Conservation (phyloP, 108 stramenopile genomes). For the Skeletonema grethae region DNA sequence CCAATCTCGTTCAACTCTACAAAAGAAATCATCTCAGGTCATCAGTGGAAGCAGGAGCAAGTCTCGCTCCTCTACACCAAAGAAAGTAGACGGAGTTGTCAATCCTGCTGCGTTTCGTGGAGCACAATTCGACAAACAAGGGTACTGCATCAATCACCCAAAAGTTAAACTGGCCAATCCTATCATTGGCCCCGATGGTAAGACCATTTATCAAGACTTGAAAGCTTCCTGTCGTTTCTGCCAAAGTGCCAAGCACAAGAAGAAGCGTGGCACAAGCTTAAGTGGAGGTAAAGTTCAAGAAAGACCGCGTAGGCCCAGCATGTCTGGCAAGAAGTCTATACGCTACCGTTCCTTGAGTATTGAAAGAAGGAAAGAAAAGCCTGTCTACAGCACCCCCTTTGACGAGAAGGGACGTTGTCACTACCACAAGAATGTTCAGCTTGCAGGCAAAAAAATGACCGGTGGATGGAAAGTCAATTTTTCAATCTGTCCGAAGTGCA, state of each 20-base stretch:
- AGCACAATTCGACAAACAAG: constrained; percentile 32
- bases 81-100: not conserved
- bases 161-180: constrained; percentile 25
- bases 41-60: not conserved
- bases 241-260: constrained; percentile 28
- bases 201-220: constrained; percentile 30
- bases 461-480: constrained; percentile 40
- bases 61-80: not conserved
- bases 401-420: constrained; percentile 48
- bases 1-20: not conserved
- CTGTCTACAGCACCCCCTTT: constrained; percentile 37
- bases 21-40: not conserved
- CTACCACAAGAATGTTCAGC: constrained; percentile 39
- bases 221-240: constrained; percentile 30
- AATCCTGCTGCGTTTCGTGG: constrained; percentile 25
- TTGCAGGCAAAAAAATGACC: constrained; percentile 41
- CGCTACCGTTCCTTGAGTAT: not conserved
- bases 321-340: not conserved
- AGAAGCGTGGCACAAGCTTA: constrained; percentile 19
- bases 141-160: constrained; percentile 28
- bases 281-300: constrained; percentile 33
- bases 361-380: constrained; percentile 3
- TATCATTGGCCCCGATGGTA: constrained; percentile 23
- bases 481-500: constrained; percentile 42
- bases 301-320: constrained; percentile 15